Evolutionary conservation across 441 rosid species (phyloP).

Genomic region (Bruguiera hainesii): DNA sequence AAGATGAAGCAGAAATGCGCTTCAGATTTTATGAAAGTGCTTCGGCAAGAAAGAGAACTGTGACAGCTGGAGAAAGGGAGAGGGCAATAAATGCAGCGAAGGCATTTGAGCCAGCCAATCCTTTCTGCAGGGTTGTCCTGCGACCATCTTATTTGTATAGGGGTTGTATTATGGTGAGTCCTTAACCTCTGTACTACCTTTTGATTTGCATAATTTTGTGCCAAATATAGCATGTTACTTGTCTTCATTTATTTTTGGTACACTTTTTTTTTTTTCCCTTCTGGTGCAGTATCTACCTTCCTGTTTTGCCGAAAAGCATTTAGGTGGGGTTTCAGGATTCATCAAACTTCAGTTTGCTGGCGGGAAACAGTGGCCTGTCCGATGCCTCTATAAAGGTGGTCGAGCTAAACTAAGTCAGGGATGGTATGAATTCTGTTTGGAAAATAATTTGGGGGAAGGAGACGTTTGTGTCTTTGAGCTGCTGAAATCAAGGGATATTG

Average conservation of each 20-base stretch:
- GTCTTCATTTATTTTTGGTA: neutral
- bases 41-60: conserved; percentile 88
- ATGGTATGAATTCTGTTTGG: conserved; percentile 88
- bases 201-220: neutral
- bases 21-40: conserved; percentile 93
- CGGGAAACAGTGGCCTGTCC: conserved; percentile 90
- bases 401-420: conserved; percentile 93
- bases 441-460: conserved; percentile 92
- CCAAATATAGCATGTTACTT: conserved; percentile 1
- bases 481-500: conserved; percentile 64
- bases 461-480: conserved; percentile 93
- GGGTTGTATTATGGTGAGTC: conserved; percentile 95
- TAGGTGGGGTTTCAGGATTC: conserved; percentile 85
- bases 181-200: conserved; percentile 5
- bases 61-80: conserved; percentile 94
- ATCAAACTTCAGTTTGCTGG: conserved; percentile 80
- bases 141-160: conserved; percentile 94
- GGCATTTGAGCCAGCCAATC: conserved; percentile 83
- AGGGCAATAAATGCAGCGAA: conserved; percentile 89
- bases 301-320: conserved; percentile 88
- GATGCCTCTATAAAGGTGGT: conserved; percentile 85
- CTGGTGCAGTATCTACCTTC: conserved; percentile 83
- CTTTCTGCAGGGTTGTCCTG: conserved; percentile 95
- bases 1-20: conserved; percentile 61
- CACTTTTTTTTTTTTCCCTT: neutral